Percentiles rank a stretch among this genome's conserved stretches.
Conservation (phyloP, 768 basidiomycete genomes). For the Hebeloma cylindrosporum region DNA sequence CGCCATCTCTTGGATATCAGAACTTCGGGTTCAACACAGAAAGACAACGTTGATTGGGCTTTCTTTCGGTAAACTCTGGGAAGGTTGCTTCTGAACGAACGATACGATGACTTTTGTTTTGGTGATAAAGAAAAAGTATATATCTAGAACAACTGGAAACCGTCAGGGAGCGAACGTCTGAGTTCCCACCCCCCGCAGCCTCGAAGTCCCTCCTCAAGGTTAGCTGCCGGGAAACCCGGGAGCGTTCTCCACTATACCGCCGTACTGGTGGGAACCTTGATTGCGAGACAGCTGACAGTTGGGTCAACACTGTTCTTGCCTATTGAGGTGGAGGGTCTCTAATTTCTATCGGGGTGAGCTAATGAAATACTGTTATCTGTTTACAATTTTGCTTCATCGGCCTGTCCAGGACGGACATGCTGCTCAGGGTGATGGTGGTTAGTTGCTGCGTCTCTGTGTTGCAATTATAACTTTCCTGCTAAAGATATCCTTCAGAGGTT, state of each 20-base stretch:
- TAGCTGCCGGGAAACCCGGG: conserved; percentile 48
- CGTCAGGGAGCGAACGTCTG: too few species aligned
- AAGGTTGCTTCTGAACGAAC: neutral
- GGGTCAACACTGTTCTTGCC: conserved; percentile 61
- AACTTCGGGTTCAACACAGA: conserved; percentile 15
- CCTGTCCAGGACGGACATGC: conserved; percentile 58
- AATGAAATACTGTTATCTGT: neutral
- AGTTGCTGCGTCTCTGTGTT: conserved; percentile 20
- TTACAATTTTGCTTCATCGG: neutral
- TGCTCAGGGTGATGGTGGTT: conserved; percentile 66
- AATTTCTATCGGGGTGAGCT: conserved; percentile 58
- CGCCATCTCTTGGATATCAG: conserved; percentile 64
- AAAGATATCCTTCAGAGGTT: conserved; percentile 42
- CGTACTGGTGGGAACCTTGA: conserved; percentile 67
- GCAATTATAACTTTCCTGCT: neutral
- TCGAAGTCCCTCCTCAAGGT: too few species aligned
- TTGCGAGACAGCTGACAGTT: conserved; percentile 52
- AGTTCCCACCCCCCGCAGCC: too few species aligned
- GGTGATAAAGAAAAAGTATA: conserved; percentile 37
- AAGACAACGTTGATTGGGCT: conserved; percentile 37
- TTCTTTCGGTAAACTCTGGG: conserved; percentile 10
- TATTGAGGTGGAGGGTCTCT: conserved; percentile 56
- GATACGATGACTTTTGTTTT: neutral
- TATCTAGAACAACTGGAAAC: too few species aligned
- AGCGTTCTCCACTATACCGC: conserved; percentile 61